phyloP scores from a whole-genome alignment of 1,284 basidiomycete genomes.

The Pseudozyma thailandica region DNA sequence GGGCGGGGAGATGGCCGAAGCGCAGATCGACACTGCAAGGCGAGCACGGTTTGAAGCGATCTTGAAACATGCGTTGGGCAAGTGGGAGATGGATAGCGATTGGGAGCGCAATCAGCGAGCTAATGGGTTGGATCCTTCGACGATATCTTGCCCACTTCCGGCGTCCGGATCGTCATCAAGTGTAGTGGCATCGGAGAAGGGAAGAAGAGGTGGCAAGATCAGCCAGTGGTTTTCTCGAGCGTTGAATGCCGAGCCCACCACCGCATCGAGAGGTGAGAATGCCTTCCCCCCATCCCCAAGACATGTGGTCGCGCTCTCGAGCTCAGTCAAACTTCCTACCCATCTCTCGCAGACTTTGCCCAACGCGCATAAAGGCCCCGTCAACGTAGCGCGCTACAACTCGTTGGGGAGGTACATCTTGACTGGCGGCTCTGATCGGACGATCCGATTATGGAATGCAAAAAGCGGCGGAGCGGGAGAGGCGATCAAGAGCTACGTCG shows the following conservation, averaged over 20 bases:
- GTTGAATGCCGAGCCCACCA: slow-evolving; percentile 10
- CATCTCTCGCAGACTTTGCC: slow-evolving; percentile 22
- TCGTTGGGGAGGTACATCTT: slow-evolving; percentile 82
- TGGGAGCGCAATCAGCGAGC: slow-evolving; percentile 46
- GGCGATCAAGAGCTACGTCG: slow-evolving; percentile 81
- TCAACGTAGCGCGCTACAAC: slow-evolving; percentile 66
- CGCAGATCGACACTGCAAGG: slow-evolving; percentile 36
- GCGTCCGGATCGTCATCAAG: neutral
- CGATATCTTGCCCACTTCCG: slow-evolving; percentile 5
- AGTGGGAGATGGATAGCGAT: slow-evolving; percentile 56
- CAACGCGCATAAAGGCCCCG: slow-evolving; percentile 63
- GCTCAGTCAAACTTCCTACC: slow-evolving; percentile 38
- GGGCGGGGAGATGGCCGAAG: slow-evolving; percentile 15
- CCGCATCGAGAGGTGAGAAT: slow-evolving; percentile 22
- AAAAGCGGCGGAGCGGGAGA: slow-evolving; percentile 71
- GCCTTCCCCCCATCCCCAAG: slow-evolving; percentile 1
- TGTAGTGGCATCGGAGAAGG: neutral
- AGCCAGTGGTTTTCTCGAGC: slow-evolving; percentile 35
- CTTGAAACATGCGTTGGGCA: slow-evolving; percentile 41
- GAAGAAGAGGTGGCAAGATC: neutral
- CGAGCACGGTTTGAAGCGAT: slow-evolving; percentile 42
- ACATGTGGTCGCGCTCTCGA: slow-evolving; percentile 35
- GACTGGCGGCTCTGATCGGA: slow-evolving; percentile 89
- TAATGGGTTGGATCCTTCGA: slow-evolving; percentile 31
- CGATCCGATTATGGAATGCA: slow-evolving; percentile 91